Evolutionary conservation across 768 basidiomycete genomes (phyloP).

Genomic region (Termitomyces sp.): DNA sequence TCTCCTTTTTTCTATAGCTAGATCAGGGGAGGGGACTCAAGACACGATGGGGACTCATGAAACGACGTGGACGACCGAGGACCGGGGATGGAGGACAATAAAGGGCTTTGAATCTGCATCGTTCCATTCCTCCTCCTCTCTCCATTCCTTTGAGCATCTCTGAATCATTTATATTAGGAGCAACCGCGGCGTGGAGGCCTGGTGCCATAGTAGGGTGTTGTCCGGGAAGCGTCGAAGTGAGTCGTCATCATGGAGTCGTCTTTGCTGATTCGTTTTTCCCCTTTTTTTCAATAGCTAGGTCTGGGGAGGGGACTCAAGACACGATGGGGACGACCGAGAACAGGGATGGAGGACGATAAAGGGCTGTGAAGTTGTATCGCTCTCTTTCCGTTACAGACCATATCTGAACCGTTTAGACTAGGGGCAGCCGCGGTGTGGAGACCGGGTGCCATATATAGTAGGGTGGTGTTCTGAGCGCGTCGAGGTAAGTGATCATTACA

Average conservation of each 20-base stretch:
- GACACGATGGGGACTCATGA: no score
- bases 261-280: background rate
- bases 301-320: background rate
- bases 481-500: background rate
- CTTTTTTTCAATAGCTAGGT: background rate
- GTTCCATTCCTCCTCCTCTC: background rate
- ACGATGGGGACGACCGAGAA: background rate
- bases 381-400: background rate
- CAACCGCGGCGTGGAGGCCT: conserved; percentile 2
- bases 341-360: background rate
- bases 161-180: background rate
- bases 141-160: background rate
- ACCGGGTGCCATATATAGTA: background rate
- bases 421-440: conserved; percentile 1
- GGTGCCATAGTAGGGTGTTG: background rate
- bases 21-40: background rate
- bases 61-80: background rate
- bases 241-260: background rate
- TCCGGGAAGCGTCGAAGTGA: background rate
- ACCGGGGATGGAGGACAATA: background rate
- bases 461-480: background rate
- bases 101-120: background rate
- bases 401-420: background rate
- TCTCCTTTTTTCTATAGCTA: background rate
- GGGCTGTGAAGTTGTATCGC: background rate